Base-by-base conservation (phyloP, 208 protist genomes). In the Leishmania martiniquensis region DNA sequence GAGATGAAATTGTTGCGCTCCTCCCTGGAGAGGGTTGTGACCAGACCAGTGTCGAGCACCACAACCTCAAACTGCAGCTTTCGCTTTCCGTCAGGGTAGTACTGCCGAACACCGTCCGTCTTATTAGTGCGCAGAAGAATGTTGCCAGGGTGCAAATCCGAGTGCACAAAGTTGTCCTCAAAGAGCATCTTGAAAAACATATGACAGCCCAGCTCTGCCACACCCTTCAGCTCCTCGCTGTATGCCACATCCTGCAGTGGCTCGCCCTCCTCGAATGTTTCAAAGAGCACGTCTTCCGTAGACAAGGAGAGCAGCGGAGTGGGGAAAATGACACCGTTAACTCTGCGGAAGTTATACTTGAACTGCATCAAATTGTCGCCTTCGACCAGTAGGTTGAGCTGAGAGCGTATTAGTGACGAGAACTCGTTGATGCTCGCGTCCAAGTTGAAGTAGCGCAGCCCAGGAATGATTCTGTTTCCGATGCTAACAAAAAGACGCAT, bases 131-230 rank as follows among this genome's bases (percentile, higher is more conserved):
- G 82, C 39, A 98, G 77, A 45, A 98, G 74, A 42, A 98, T 75
- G 67, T 99, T 99, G 13, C 97, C 97, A 9, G 96, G 96, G 72
- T 99, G 97, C 49, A 99, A 79, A 76, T 99, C 97, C 5, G 95
- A 97, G 82, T 99, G 97, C 42, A 98, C 88, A 87, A 98, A 98
- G 78, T 98, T 98, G 85, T 99, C 93, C 59, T 97, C 84, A 71
- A 99, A 97, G 13, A 98, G 87, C 97, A 99, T 99, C 78, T 98
- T 98, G 13, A 99, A 78, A 76, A 98, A 99, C 86, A 96, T 95
- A 68, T 98, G 89, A 68, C 95, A 97, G 2, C 96, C 95, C 10
- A 93, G 60, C 59, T 91, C 85, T 0, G 95, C 96, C 57, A 98
- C 29, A 44, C 93, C 90, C 6, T 75, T 74, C 44, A 93, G 92